Evolutionary conservation across 768 basidiomycete species (phyloP).

Genomic region (Cyathus striatus): DNA sequence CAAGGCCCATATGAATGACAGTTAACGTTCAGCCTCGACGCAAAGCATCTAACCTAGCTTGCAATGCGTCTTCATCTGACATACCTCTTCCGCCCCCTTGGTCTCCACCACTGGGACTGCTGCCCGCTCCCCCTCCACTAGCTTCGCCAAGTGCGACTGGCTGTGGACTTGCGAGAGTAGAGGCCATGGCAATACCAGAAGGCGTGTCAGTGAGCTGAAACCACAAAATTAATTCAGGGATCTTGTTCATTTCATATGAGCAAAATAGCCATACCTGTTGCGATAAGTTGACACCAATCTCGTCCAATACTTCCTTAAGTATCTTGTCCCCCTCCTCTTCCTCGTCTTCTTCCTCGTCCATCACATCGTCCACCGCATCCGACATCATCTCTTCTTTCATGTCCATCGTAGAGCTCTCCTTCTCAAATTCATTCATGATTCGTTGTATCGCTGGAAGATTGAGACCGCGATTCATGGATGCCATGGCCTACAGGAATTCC

Average conservation of each 20-base stretch:
- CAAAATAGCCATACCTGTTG: slow-evolving; percentile 82
- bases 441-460: slow-evolving; percentile 93
- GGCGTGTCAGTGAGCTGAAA: slow-evolving; percentile 80
- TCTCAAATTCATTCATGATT: slow-evolving; percentile 98
- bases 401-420: slow-evolving; percentile 97
- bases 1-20: too few relatives aligned
- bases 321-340: slow-evolving; percentile 96
- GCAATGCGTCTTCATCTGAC: slow-evolving; percentile 90
- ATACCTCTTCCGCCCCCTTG: too few relatives aligned
- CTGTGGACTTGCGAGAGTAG: slow-evolving; percentile 60
- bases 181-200: slow-evolving; percentile 56
- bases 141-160: slow-evolving; percentile 82
- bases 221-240: neutral
- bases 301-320: slow-evolving; percentile 91
- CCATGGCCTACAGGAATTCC: slow-evolving; percentile 74
- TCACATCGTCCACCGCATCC: slow-evolving; percentile 94
- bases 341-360: slow-evolving; percentile 96
- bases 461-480: slow-evolving; percentile 92
- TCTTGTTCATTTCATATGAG: neutral
- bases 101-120: slow-evolving; percentile 32
- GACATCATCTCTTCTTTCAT: slow-evolving; percentile 99
- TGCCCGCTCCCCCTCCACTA: slow-evolving; percentile 24
- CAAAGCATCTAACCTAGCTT: slow-evolving; percentile 88
- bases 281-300: slow-evolving; percentile 89
- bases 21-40: slow-evolving; percentile 66